These are phyloP conservation scores for Halenospora varia DNA, from an alignment of 495 filamentous ascomycete genomes.

Conservation along the genomic window DNA sequence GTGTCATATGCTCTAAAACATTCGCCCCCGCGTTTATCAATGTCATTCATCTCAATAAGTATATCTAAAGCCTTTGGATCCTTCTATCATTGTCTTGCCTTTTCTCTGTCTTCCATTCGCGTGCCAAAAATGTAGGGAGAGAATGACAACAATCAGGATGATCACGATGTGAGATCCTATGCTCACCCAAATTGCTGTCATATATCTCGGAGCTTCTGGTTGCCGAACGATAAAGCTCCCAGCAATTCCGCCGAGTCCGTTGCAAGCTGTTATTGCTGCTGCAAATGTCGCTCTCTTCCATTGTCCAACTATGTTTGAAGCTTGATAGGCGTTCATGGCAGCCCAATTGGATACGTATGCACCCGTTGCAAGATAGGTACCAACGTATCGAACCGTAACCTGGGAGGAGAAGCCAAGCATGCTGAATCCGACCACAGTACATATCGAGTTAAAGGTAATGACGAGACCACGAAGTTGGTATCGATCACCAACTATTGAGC, in stretches of 20 bases:
- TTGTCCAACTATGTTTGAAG: slow-evolving; percentile 67
- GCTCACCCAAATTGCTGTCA: slow-evolving; percentile 68
- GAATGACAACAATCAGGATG: slow-evolving; percentile 54
- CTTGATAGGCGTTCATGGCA: slow-evolving; percentile 68
- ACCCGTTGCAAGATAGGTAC: slow-evolving; percentile 70
- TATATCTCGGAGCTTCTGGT: slow-evolving; percentile 63
- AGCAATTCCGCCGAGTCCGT: slow-evolving; percentile 72
- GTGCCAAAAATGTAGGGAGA: slow-evolving; percentile 58
- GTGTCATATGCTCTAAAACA: slow-evolving; percentile 8
- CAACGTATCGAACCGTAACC: slow-evolving; percentile 67
- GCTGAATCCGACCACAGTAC: slow-evolving; percentile 67
- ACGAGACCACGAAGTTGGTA: slow-evolving; percentile 61
- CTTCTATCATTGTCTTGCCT: slow-evolving; percentile 49
- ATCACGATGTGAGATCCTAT: slow-evolving; percentile 70
- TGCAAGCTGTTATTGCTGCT: slow-evolving; percentile 64
- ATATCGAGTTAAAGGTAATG: slow-evolving; percentile 69
- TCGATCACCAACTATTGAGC: slow-evolving; percentile 64
- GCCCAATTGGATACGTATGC: slow-evolving; percentile 81
- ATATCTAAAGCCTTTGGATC: slow-evolving; percentile 50
- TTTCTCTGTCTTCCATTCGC: slow-evolving; percentile 49
- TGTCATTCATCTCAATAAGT: slow-evolving; percentile 37
- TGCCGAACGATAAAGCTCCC: slow-evolving; percentile 70
- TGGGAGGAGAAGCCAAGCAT: slow-evolving; percentile 69
- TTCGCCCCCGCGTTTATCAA: not conserved
- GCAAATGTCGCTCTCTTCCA: slow-evolving; percentile 75